Conservation (phyloP, 2,329 filamentous ascomycete species). For the Blumeriella jaapii region DNA sequence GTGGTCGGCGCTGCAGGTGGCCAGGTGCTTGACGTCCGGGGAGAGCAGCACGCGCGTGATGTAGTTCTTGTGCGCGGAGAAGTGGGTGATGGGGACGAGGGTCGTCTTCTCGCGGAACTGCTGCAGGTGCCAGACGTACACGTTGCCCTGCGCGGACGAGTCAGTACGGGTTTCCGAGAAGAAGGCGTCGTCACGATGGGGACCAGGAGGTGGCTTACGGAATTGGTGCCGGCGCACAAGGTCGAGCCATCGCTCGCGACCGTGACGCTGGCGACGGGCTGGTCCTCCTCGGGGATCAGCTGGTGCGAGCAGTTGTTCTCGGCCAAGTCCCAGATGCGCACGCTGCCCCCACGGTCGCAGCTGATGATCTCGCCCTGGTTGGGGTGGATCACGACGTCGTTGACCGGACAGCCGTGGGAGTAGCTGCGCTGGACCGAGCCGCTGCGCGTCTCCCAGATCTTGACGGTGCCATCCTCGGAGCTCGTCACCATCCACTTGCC, state of each 20-base stretch:
- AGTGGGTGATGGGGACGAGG: conserved; percentile 59
- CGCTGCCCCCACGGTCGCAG: conserved; percentile 84
- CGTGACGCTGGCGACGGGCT: conserved; percentile 86
- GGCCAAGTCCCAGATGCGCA: conserved; percentile 90
- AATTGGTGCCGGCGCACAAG: conserved; percentile 86
- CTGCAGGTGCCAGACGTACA: conserved; percentile 93
- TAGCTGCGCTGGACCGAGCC: conserved; percentile 75
- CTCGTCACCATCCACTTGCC: conserved; percentile 99
- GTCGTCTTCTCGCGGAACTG: conserved; percentile 57
- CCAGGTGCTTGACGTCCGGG: conserved; percentile 62
- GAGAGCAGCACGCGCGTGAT: conserved; percentile 64
- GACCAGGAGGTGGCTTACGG: too few relatives aligned
- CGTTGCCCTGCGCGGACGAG: conserved; percentile 71
- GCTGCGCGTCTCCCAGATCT: conserved; percentile 27
- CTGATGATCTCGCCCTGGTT: conserved; percentile 98
- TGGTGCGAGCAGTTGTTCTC: conserved; percentile 97
- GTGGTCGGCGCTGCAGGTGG: conserved; percentile 65
- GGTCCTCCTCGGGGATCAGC: conserved; percentile 90
- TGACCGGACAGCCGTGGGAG: conserved; percentile 76
- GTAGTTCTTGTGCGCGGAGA: conserved; percentile 61
- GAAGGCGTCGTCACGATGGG: too few relatives aligned
- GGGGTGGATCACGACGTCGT: conserved; percentile 98
- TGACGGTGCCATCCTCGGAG: conserved; percentile 68
- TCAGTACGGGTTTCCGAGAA: too few relatives aligned
- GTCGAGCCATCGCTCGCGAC: conserved; percentile 90